Base-by-base conservation (phyloP, 2,329 filamentous ascomycete species). In the Periglandula ipomoeae region DNA sequence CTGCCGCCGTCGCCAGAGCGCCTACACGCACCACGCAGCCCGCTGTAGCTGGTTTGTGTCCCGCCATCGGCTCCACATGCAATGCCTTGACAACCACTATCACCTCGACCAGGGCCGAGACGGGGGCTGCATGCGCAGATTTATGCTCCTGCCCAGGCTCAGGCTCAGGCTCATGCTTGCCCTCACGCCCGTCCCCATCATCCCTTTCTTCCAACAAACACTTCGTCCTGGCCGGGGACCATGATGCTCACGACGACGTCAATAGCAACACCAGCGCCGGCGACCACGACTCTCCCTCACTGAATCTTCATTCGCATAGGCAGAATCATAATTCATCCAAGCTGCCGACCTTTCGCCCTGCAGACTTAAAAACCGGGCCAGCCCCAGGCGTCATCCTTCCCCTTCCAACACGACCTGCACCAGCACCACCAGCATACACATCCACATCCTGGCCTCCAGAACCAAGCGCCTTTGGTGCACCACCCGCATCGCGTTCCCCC, bases 301-400 rank as follows among this genome's bases (percentile, higher is more conserved):
- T 53, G 46, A 56, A 52, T 50, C 53, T 61, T 47, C 72, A 78
- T 56, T 61, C 64, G 40, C 75, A 78, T 61, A 73, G 75, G 48
- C 73, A 74, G 54, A 74, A 61, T 59, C 71, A 78, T 61, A 78
- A 70, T 58, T 72, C 74, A 35, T 79, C 75, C 52, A 79, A 78
- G 56, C 63, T 78, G 54, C 75, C 76, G 24, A 69, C 75, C 20
- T 77, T 74, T 61, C 75, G 75, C 50, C 75, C 76, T 58, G 71
- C 68, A 54, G 75, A 78, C 62, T 64, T 72, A 48, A 65, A 64
- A 49, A 67, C 50, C 52, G 56, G 44, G 42, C 52, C 35, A n/a
- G 35, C 55, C 50, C 48, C 58, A n/a, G 53, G 50, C 51, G 53
- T 56, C 54, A 52, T 53, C 56, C 47, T 45, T 42, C 49, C 48